Evolutionary conservation across 2,329 filamentous ascomycete species (phyloP).

Genomic region (Hypomyces perniciosus): DNA sequence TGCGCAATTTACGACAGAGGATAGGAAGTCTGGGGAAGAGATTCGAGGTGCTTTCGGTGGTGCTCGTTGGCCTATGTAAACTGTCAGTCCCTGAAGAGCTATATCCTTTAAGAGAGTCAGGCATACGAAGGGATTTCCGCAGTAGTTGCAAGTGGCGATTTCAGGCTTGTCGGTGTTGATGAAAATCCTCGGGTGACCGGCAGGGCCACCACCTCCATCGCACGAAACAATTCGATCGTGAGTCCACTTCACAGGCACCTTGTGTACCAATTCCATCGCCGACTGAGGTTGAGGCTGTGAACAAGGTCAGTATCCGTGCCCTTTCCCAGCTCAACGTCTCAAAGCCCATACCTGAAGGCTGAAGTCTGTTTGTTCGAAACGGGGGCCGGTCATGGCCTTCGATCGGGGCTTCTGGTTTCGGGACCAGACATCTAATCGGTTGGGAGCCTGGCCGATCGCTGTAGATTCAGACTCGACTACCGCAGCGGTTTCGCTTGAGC

Average conservation of each 20-base stretch:
- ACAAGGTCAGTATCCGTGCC: constrained; percentile 1
- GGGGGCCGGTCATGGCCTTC: constrained; percentile 83
- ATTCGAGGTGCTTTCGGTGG: constrained; percentile 76
- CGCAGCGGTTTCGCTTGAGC: constrained; percentile 35
- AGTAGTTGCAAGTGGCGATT: constrained; percentile 87
- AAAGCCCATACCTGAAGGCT: constrained; percentile 65
- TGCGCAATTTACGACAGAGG: constrained; percentile 55
- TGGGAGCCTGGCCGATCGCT: constrained; percentile 73
- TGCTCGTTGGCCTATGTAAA: constrained; percentile 76
- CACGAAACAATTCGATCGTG: constrained; percentile 77
- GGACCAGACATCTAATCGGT: constrained; percentile 76
- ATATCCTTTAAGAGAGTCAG: background rate
- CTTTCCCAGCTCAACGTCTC: background rate
- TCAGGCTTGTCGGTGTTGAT: constrained; percentile 98
- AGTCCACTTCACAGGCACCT: constrained; percentile 89
- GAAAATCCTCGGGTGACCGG: constrained; percentile 88
- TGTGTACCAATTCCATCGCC: constrained; percentile 93
- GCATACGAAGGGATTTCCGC: constrained; percentile 85
- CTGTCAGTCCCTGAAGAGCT: constrained; percentile 7
- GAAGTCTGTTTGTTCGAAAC: constrained; percentile 97
- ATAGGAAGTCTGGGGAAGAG: constrained; percentile 73
- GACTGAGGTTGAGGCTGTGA: constrained; percentile 76
- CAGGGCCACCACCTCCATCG: constrained; percentile 84
- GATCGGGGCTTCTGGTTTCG: constrained; percentile 75
- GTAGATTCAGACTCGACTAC: constrained; percentile 37